These are phyloP conservation scores for Yarrowia sp. DNA, from an alignment of 805 yeast genomes.

Conservation along the genomic window DNA sequence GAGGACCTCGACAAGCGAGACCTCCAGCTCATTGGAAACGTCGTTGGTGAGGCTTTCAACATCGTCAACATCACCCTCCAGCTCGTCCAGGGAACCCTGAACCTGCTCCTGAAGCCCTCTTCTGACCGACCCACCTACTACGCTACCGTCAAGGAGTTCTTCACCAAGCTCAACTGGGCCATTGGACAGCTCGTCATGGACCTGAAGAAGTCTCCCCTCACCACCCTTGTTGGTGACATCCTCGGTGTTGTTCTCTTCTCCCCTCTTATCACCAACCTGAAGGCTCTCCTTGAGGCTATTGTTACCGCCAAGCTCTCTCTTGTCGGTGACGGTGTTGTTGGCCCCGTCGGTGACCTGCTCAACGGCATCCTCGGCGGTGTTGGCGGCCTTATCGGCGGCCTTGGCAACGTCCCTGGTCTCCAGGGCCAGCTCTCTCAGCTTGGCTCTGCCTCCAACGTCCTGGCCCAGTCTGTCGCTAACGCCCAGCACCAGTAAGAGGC, in stretches of 20 bases:
- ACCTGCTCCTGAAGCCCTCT: conserved; percentile 37
- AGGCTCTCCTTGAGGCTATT: conserved; percentile 31
- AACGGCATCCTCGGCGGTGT: conserved; percentile 37
- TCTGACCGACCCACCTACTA: conserved; percentile 39
- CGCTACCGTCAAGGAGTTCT: conserved; percentile 35
- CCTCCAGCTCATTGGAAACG: conserved; percentile 38
- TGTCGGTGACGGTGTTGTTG: conserved; percentile 38
- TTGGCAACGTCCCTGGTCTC: conserved; percentile 32
- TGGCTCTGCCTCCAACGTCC: conserved; percentile 25
- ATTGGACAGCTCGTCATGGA: conserved; percentile 35
- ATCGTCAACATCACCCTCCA: conserved; percentile 38
- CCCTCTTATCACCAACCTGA: conserved; percentile 34
- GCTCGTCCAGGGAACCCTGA: conserved; percentile 37
- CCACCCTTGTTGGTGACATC: conserved; percentile 38
- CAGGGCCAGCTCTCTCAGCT: conserved; percentile 33
- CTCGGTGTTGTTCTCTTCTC: conserved; percentile 37
- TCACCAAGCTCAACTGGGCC: conserved; percentile 39
- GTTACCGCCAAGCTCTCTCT: conserved; percentile 22
- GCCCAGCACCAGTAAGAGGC: conserved; percentile 34
- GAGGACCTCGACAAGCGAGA: conserved; percentile 38
- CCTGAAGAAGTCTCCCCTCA: conserved; percentile 39
- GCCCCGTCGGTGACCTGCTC: conserved; percentile 35
- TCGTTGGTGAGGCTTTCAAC: conserved; percentile 34
- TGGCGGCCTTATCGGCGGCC: conserved; percentile 24
- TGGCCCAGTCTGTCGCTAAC: conserved; percentile 27